These are phyloP conservation scores for Hippophae gyantsensis DNA, from an alignment of 306 rosid genomes.

Conservation along the genomic window DNA sequence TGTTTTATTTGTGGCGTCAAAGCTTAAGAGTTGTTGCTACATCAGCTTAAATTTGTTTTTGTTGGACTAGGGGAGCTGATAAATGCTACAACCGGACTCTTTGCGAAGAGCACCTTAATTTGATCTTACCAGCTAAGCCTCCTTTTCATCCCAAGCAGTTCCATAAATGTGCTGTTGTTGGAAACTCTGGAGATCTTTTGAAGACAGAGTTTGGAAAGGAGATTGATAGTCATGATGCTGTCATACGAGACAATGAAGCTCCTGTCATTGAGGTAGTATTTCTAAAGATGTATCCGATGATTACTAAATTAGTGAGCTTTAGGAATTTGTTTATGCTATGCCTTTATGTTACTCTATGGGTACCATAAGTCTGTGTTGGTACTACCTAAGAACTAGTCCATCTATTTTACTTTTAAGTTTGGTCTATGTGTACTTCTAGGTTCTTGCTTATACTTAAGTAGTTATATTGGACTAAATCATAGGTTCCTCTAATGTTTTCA, in stretches of 20 bases:
- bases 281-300: background rate
- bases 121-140: constrained; percentile 74
- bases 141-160: constrained; percentile 91
- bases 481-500: too few species aligned
- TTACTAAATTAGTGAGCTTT: background rate
- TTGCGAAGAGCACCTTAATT: constrained; percentile 80
- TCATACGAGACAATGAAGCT: constrained; percentile 93
- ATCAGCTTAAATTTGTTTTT: constrained; percentile 9
- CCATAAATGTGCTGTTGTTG: constrained; percentile 85
- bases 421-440: too few species aligned
- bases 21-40: constrained; percentile 8
- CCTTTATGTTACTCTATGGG: too few species aligned
- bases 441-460: too few species aligned
- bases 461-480: too few species aligned
- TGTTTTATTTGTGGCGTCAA: background rate
- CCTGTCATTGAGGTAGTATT: constrained; percentile 74
- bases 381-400: too few species aligned
- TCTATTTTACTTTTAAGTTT: too few species aligned
- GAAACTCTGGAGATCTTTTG: constrained; percentile 95
- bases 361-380: too few species aligned
- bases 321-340: too few species aligned
- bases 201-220: constrained; percentile 75
- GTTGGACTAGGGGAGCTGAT: constrained; percentile 50
- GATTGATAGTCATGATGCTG: constrained; percentile 86
- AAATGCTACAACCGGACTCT: constrained; percentile 71